Evolutionary conservation across 2,329 filamentous ascomycete genomes (phyloP).

Genomic region (Fusarium proliferatum): DNA sequence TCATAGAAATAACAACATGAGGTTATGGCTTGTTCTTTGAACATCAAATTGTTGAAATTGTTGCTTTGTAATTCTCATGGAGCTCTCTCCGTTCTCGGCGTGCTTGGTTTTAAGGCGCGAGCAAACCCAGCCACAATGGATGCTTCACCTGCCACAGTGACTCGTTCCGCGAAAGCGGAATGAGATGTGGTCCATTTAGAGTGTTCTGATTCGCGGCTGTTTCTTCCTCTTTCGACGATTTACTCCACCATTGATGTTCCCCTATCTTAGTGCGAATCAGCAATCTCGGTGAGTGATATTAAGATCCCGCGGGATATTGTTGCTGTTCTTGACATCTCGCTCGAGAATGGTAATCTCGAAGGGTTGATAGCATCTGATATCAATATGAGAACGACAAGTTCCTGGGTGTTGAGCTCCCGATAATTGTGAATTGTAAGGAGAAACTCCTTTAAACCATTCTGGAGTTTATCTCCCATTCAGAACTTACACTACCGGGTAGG

Average conservation of each 20-base stretch:
- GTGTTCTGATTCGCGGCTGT: fast-evolving
- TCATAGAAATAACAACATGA: fast-evolving
- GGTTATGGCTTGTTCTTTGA: fast-evolving
- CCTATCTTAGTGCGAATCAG: neutral
- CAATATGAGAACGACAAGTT: too few species aligned
- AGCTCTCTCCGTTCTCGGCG: neutral
- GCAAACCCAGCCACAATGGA: neutral
- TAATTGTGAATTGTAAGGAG: fast-evolving
- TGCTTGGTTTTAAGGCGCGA: neutral
- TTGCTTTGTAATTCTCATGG: neutral
- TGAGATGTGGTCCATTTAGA: fast-evolving
- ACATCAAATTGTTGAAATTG: fast-evolving
- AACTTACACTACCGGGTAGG: neutral
- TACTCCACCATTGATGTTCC: fast-evolving
- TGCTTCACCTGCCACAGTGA: fast-evolving
- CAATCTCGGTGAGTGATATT: neutral
- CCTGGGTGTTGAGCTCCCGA: fast-evolving
- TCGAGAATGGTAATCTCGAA: fast-evolving
- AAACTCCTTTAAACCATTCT: neutral
- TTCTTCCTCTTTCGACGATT: fast-evolving
- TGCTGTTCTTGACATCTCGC: fast-evolving
- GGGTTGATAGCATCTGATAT: fast-evolving
- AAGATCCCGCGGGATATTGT: neutral
- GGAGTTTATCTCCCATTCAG: fast-evolving
- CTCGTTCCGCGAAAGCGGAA: neutral